Base-by-base conservation (phyloP, 2,329 filamentous ascomycete species). In the Corinectria fuckeliana region DNA sequence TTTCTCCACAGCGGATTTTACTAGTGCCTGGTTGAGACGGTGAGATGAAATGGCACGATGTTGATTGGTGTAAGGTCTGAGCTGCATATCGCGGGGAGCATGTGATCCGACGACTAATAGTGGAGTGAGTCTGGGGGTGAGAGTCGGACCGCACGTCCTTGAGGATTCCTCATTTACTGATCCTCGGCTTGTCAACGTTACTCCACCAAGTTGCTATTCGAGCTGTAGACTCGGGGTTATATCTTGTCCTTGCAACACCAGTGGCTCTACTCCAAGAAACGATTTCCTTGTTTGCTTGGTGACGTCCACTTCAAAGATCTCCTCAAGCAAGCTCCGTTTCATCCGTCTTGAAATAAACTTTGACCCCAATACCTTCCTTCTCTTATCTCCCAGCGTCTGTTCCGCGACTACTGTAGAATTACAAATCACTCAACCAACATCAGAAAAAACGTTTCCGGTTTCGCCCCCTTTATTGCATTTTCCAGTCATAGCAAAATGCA, bases 11-110 rank as follows among this genome's bases (percentile, higher is more conserved):
- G 30, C 25, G n/a, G 26, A 30, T 23, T 16, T n/a, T n/a, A n/a
- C n/a, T 34, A 13, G 51, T 13, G 16, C 11, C 16, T 18, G 25
- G 47, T 13, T n/a, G n/a, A n/a, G n/a, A n/a, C n/a, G n/a, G 45
- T 20, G 48, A 44, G 18, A 30, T 51, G 41, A 58, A 62, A 62
- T 62, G 21, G 14, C 28, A 6, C 2, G 7, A 28, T 7, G 3
- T 5, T 63, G 34, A 63, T 63, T 63, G 61, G 61, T 6, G 10
- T 13, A 26, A n/a, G 20, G 13, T 18, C 28, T 21, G 38, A 16
- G 18, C 38, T 18, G 21, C 39, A 26, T 36, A 62, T 58, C 32
- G 59, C 55, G 59, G n/a, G 32, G 14, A 13, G 42, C 58, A 56
- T 56, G 52, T 60, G 56, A 60, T 49, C 28, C 34, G 47, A 54